Evolutionary conservation across 2,329 filamentous ascomycete species (phyloP).

Genomic region (Juglanconis sp.): DNA sequence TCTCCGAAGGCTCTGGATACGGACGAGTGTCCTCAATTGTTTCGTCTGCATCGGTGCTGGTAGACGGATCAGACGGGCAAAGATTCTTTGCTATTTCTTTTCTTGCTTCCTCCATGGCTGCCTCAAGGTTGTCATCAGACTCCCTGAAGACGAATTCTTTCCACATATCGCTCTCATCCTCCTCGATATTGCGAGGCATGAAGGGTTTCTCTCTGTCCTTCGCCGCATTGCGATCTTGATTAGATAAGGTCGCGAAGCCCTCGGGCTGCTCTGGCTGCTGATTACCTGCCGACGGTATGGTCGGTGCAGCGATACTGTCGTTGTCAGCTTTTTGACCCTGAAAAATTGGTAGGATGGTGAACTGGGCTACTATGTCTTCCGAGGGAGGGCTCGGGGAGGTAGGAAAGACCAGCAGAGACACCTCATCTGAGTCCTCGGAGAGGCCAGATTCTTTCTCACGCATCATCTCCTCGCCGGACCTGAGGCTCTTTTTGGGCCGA

Average conservation of each 20-base stretch:
- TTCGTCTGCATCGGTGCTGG: not conserved
- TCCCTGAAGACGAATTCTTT: constrained; percentile 26
- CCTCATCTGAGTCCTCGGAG: not conserved
- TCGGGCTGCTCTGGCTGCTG: not conserved
- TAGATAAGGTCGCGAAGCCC: not conserved
- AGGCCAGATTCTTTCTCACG: no score
- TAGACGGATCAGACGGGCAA: constrained; percentile 15
- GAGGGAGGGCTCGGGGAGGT: not conserved
- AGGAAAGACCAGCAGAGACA: not conserved
- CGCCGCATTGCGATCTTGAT: constrained; percentile 12
- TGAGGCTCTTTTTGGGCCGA: not conserved
- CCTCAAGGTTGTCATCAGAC: constrained; percentile 12
- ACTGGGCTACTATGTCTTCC: no score
- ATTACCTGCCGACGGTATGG: not conserved
- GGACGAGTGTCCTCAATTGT: not conserved
- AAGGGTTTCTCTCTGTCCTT: not conserved
- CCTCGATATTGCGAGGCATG: not conserved
- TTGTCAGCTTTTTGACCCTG: not conserved
- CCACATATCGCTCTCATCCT: constrained; percentile 24
- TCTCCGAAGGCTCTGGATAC: constrained; percentile 14
- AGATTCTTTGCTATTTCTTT: constrained; percentile 19
- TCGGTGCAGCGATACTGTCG: not conserved
- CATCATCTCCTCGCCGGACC: not conserved
- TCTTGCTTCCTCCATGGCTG: constrained; percentile 21
- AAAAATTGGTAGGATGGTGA: not conserved